These are phyloP conservation scores for Phytophthora meadii DNA, from an alignment of 352 stramenopile genomes.

Conservation along the genomic window DNA sequence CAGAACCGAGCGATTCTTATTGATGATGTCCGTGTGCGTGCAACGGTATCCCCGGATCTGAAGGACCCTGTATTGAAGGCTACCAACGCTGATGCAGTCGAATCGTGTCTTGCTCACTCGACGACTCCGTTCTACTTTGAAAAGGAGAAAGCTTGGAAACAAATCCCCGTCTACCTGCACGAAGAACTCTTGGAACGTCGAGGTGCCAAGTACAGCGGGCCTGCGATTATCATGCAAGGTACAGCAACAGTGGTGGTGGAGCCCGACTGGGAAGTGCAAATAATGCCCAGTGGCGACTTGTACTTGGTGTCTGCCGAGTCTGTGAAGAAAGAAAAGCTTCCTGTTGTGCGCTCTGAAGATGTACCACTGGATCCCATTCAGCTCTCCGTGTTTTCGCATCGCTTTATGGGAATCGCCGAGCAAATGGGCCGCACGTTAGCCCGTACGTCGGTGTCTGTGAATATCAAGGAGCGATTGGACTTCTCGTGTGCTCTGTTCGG, in stretches of 20 bases:
- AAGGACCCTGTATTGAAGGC: conserved; percentile 41
- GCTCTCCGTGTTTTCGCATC: conserved; percentile 96
- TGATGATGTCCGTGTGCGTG: conserved; percentile 98
- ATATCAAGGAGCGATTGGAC: conserved; percentile 99
- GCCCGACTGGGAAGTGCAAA: conserved; percentile 92
- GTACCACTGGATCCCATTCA: conserved; percentile 95
- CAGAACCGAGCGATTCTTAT: conserved; percentile 94
- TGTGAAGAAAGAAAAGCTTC: conserved; percentile 13
- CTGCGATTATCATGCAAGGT: conserved; percentile 97
- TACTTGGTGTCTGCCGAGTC: conserved; percentile 82
- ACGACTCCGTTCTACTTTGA: conserved; percentile 85
- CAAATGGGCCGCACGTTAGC: conserved; percentile 99
- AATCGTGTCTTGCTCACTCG: conserved; percentile 57
- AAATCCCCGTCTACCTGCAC: conserved; percentile 94
- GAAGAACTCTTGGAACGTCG: conserved; percentile 86
- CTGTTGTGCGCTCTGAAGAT: conserved; percentile 31
- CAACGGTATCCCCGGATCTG: conserved; percentile 87
- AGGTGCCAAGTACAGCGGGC: conserved; percentile 81
- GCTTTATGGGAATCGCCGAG: conserved; percentile 99
- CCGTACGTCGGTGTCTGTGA: conserved; percentile 97
- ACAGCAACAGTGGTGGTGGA: conserved; percentile 99
- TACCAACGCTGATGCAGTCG: conserved; percentile 15
- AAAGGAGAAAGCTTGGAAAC: conserved; percentile 74
- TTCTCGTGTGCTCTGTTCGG: conserved; percentile 99
- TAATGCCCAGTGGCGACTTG: conserved; percentile 96